Evolutionary conservation across 1,284 basidiomycete genomes (phyloP).

Genomic region (Wolfiporia cocos): DNA sequence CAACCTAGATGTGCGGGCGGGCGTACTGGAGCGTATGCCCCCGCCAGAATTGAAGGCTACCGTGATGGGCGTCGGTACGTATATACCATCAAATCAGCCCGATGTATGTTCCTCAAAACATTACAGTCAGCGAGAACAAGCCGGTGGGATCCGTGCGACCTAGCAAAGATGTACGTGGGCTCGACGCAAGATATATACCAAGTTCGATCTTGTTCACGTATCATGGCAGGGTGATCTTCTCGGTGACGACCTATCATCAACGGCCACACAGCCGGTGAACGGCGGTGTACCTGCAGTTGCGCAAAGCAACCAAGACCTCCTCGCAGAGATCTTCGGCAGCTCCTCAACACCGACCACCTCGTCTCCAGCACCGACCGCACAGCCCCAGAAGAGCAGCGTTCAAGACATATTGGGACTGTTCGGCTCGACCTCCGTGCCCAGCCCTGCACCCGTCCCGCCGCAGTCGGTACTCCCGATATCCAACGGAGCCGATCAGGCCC

Average conservation of each 20-base stretch:
- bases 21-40: slow-evolving; percentile 97
- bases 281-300: slow-evolving; percentile 34
- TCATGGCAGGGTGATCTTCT: slow-evolving; percentile 60
- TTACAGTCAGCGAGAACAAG: slow-evolving; percentile 84
- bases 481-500: slow-evolving; percentile 11
- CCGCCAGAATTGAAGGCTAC: slow-evolving; percentile 94
- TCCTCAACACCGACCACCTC: slow-evolving; percentile 36
- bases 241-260: slow-evolving; percentile 59
- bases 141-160: slow-evolving; percentile 84
- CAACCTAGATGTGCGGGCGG: slow-evolving; percentile 71
- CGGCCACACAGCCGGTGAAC: slow-evolving; percentile 30
- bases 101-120: background rate
- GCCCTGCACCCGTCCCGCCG: slow-evolving; percentile 27
- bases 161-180: slow-evolving; percentile 53
- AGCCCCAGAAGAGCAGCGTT: slow-evolving; percentile 55
- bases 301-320: slow-evolving; percentile 82
- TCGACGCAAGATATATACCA: background rate
- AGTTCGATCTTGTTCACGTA: slow-evolving; percentile 2
- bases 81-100: background rate
- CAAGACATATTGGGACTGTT: slow-evolving; percentile 94
- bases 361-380: slow-evolving; percentile 35
- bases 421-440: slow-evolving; percentile 37
- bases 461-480: slow-evolving; percentile 17
- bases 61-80: slow-evolving; percentile 83
- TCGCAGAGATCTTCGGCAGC: slow-evolving; percentile 90